Conservation (phyloP, 2,329 filamentous ascomycete genomes). For the Aureobasidium mangrovei region DNA sequence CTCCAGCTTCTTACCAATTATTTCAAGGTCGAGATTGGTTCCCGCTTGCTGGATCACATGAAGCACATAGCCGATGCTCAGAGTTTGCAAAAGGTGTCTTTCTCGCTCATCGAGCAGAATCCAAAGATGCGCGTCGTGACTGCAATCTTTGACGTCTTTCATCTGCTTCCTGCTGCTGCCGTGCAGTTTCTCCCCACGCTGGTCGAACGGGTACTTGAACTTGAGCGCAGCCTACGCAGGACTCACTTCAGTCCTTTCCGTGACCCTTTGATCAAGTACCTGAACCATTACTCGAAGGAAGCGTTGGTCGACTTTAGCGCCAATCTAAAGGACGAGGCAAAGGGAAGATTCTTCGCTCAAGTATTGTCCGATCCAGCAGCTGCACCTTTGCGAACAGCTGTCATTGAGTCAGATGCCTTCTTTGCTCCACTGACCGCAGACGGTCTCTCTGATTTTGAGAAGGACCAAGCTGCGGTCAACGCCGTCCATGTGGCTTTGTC, state of each 20-base stretch:
- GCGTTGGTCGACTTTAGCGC: slow-evolving; percentile 72
- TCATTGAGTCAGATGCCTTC: slow-evolving; percentile 65
- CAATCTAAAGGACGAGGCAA: slow-evolving; percentile 73
- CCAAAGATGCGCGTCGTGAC: slow-evolving; percentile 89
- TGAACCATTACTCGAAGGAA: slow-evolving; percentile 87
- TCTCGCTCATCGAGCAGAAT: slow-evolving; percentile 89
- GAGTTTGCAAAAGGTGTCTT: slow-evolving; percentile 80
- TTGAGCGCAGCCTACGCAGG: slow-evolving; percentile 75
- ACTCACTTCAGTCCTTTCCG: slow-evolving; percentile 91
- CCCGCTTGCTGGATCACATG: slow-evolving; percentile 86
- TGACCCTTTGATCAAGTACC: slow-evolving; percentile 79
- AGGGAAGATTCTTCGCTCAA: slow-evolving; percentile 86
- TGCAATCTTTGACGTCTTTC: slow-evolving; percentile 93
- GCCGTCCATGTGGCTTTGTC: slow-evolving; percentile 78
- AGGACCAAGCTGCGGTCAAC: slow-evolving; percentile 74
- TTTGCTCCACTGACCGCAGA: slow-evolving; percentile 56
- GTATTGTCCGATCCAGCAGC: slow-evolving; percentile 70
- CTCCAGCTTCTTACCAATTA: slow-evolving; percentile 91
- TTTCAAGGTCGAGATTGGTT: slow-evolving; percentile 97
- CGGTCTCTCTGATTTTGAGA: slow-evolving; percentile 49
- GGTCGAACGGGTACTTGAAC: slow-evolving; percentile 78
- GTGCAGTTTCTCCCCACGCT: slow-evolving; percentile 85
- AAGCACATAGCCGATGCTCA: slow-evolving; percentile 77
- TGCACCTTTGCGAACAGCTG: slow-evolving; percentile 61
- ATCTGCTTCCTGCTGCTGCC: slow-evolving; percentile 83